A percentile compares a stretch with the other conserved stretches of the same genome.
phyloP scores from a whole-genome alignment of 768 basidiomycete genomes.

The Rhodotorula taiwanensis region DNA sequence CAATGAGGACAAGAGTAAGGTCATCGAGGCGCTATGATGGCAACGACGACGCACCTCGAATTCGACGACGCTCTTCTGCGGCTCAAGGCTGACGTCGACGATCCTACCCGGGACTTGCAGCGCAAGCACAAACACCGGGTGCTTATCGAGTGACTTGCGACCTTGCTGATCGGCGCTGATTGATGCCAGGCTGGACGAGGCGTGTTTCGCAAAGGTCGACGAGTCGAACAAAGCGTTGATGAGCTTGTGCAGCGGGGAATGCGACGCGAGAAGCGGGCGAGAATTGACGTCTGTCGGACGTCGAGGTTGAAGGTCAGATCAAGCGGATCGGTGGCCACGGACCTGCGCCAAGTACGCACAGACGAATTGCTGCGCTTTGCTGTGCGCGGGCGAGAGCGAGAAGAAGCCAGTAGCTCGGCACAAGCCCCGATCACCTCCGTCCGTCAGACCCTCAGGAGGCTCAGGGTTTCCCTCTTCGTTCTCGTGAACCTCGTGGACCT shows the following conservation, averaged over 20 bases:
- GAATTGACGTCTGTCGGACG: slow-evolving; percentile 62
- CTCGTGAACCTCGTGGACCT: slow-evolving; percentile 48
- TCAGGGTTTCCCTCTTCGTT: background rate
- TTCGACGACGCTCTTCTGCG: slow-evolving; percentile 62
- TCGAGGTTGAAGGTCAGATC: background rate
- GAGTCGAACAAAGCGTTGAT: slow-evolving; percentile 60
- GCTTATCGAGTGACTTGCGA: slow-evolving; percentile 53
- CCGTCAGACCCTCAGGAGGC: too few species aligned
- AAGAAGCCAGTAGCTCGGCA: slow-evolving; percentile 65
- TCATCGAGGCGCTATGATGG: too few species aligned
- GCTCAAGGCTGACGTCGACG: slow-evolving; percentile 73
- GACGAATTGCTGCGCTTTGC: slow-evolving; percentile 73
- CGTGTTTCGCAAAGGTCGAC: slow-evolving; percentile 37
- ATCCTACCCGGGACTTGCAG: slow-evolving; percentile 59
- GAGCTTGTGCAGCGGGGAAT: slow-evolving; percentile 56
- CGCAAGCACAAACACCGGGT: slow-evolving; percentile 76
- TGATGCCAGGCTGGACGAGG: slow-evolving; percentile 19
- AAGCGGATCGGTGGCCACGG: background rate
- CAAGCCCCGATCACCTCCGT: slow-evolving; percentile 51
- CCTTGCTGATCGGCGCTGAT: background rate
- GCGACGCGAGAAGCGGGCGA: slow-evolving; percentile 59
- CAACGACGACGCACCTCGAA: slow-evolving; percentile 54
- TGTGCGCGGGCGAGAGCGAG: slow-evolving; percentile 32
- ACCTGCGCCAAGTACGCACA: slow-evolving; percentile 50
- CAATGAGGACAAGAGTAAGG: too few species aligned